Evolutionary conservation across 768 basidiomycete species (phyloP).

Genomic region (Rhizopogon vesiculosus): DNA sequence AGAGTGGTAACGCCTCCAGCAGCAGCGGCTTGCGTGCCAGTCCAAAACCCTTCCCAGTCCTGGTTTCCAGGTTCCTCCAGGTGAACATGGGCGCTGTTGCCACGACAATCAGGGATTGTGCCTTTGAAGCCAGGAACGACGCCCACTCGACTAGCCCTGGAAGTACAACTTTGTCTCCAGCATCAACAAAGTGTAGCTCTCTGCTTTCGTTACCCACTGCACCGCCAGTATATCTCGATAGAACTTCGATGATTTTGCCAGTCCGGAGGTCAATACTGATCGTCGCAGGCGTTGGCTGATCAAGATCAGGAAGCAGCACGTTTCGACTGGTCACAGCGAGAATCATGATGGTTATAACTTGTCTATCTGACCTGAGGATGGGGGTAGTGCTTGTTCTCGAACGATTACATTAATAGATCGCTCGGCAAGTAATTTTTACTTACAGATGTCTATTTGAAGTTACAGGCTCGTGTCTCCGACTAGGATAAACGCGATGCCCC

Average conservation of each 20-base stretch:
- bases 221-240: constrained; percentile 26
- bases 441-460: not conserved
- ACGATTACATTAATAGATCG: not conserved
- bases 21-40: constrained; percentile 88
- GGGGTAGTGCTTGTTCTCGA: constrained; percentile 1
- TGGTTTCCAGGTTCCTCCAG: constrained; percentile 92
- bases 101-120: not conserved
- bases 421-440: not conserved
- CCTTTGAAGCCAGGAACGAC: not conserved
- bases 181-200: constrained; percentile 44
- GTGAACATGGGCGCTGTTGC: constrained; percentile 78
- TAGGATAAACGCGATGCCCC: too few species aligned
- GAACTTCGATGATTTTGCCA: constrained; percentile 58
- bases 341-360: constrained; percentile 1
- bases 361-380: not conserved
- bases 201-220: constrained; percentile 17
- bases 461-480: too few species aligned
- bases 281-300: constrained; percentile 56
- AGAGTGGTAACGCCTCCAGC: constrained; percentile 92
- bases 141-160: constrained; percentile 82
- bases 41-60: constrained; percentile 91
- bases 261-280: constrained; percentile 51
- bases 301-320: constrained; percentile 50
- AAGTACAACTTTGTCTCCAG: constrained; percentile 53
- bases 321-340: constrained; percentile 49